Percentiles rank a stretch among this genome's conserved stretches.
phyloP scores from a whole-genome alignment of 1,139 yeast genomes.

The Blastobotrys malaysiensis region DNA sequence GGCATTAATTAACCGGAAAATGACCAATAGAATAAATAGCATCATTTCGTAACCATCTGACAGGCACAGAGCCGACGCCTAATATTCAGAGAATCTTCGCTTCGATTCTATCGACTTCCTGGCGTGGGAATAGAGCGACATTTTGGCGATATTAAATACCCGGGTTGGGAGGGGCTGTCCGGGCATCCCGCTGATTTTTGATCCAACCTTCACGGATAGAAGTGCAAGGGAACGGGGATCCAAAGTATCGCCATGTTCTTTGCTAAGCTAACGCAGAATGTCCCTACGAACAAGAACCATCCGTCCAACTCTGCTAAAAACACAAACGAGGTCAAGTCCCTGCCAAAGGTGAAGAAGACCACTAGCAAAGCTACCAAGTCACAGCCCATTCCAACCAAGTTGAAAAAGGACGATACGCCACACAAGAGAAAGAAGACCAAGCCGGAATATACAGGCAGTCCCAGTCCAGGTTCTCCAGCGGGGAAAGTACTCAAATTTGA shows the following conservation, averaged over 20 bases:
- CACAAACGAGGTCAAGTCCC: conserved; percentile 10
- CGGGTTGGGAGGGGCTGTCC: not conserved
- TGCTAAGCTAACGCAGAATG: conserved; percentile 14
- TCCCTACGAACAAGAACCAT: conserved; percentile 14
- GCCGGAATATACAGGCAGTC: not conserved
- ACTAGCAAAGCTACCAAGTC: not conserved
- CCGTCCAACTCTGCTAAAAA: conserved; percentile 15
- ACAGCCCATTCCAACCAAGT: not conserved
- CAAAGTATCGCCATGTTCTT: conserved; percentile 17
- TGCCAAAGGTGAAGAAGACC: conserved; percentile 4
- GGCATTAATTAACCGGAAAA: conserved; percentile 56
- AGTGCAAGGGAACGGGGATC: not conserved
- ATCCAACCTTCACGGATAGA: not conserved
- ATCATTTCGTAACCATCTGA: not conserved
- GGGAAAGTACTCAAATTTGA: not conserved
- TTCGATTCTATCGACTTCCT: not conserved
- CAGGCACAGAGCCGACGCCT: not conserved
- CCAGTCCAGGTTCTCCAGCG: not conserved
- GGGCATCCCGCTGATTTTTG: not conserved
- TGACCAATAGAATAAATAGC: conserved; percentile 18
- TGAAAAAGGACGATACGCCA: not conserved
- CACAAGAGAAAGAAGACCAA: not conserved
- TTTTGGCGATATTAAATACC: not conserved
- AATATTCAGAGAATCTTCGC: not conserved
- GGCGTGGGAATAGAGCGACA: not conserved